Percentiles rank a stretch among this genome's conserved stretches.
phyloP scores from a whole-genome alignment of 192 early-diverging fungal species.

The Podila epicladia region DNA sequence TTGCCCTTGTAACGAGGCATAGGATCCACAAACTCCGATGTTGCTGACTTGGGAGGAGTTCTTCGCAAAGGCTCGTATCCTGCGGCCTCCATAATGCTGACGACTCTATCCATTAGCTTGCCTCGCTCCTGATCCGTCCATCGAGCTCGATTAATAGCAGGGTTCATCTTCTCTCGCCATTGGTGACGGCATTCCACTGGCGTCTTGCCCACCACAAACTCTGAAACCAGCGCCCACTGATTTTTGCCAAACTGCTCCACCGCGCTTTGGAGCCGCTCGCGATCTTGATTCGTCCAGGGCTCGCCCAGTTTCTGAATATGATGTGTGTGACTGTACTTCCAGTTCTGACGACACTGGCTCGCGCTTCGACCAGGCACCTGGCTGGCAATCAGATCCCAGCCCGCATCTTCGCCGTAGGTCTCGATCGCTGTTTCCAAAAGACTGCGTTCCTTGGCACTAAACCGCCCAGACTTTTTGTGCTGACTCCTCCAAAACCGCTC shows the following conservation, averaged over 20 bases:
- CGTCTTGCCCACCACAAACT: conserved; percentile 46
- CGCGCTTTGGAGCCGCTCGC: conserved; percentile 18
- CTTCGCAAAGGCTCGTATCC: neutral
- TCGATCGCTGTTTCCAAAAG: conserved; percentile 31
- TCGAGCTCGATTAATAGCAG: neutral
- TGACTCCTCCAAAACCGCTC: conserved; percentile 36
- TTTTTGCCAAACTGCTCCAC: conserved; percentile 30
- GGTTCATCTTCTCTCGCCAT: conserved; percentile 28
- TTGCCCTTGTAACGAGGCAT: conserved; percentile 23
- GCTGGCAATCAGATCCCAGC: conserved; percentile 29
- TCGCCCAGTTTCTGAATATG: conserved; percentile 28
- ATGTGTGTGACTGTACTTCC: conserved; percentile 35
- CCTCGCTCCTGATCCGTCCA: conserved; percentile 30
- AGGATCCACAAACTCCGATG: neutral
- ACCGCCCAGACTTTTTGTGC: conserved; percentile 30
- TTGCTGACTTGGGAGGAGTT: neutral
- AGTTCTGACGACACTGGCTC: conserved; percentile 30
- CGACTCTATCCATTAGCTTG: conserved; percentile 27
- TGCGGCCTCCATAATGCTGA: conserved; percentile 7
- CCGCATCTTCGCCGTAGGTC: conserved; percentile 32
- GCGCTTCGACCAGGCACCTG: conserved; percentile 40
- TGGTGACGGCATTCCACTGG: conserved; percentile 23
- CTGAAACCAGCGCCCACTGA: conserved; percentile 23
- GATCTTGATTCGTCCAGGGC: conserved; percentile 32
- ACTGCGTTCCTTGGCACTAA: conserved; percentile 24